A percentile compares a stretch with the other conserved stretches of the same genome.
Conservation (phyloP, 2,329 filamentous ascomycete genomes). For the Venturia effusa region DNA sequence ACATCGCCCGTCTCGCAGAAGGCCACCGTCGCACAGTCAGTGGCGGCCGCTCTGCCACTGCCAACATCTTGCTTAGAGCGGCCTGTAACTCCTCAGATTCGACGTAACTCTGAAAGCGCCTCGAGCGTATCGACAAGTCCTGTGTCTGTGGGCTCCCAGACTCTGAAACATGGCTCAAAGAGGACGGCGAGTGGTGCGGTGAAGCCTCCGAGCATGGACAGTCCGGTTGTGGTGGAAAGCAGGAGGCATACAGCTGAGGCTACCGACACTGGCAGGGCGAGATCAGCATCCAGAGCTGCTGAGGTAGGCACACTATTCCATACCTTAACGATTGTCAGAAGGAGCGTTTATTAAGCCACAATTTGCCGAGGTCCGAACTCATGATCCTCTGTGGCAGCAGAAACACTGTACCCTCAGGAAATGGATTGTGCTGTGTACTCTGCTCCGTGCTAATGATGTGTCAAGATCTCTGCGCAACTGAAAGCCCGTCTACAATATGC, state of each 20-base stretch:
- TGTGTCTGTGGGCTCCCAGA: constrained; percentile 30
- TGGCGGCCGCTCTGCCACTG: not conserved
- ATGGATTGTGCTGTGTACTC: not conserved
- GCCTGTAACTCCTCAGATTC: not conserved
- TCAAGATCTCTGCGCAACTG: constrained; percentile 64
- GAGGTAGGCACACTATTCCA: constrained; percentile 5
- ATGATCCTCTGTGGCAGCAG: not conserved
- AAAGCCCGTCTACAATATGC: constrained; percentile 81
- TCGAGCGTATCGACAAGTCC: constrained; percentile 21
- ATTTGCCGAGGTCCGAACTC: not conserved
- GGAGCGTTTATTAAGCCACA: no score
- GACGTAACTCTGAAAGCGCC: not conserved
- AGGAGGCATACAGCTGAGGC: not conserved
- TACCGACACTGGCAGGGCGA: not conserved
- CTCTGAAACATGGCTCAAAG: constrained; percentile 46
- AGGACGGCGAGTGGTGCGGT: constrained; percentile 66
- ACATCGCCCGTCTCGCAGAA: not conserved
- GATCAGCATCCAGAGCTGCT: constrained; percentile 1
- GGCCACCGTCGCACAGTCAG: not conserved
- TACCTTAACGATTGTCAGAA: no score
- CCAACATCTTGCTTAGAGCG: not conserved
- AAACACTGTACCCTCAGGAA: not conserved
- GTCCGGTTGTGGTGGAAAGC: constrained; percentile 8
- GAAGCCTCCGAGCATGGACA: constrained; percentile 27
- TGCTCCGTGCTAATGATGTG: constrained; percentile 1